Evolutionary conservation across 1,284 basidiomycete species (phyloP).

Genomic region (Melampsora americana): DNA sequence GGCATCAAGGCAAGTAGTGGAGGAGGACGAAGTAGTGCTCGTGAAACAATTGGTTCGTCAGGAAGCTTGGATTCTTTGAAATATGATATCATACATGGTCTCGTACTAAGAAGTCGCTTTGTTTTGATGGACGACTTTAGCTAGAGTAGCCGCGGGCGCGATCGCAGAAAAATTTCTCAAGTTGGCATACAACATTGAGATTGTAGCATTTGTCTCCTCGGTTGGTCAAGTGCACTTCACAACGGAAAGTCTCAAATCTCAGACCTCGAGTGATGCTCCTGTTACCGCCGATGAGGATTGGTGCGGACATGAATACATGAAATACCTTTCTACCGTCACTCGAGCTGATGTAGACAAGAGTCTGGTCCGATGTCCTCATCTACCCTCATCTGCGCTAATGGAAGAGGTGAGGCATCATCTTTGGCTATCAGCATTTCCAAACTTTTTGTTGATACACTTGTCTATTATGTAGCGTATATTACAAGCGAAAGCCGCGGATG

Average conservation of each 20-base stretch:
- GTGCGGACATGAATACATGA: conserved; percentile 64
- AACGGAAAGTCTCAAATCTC: conserved; percentile 19
- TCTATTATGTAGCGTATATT: conserved; percentile 70
- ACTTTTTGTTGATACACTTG: conserved; percentile 41
- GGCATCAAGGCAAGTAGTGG: conserved; percentile 95
- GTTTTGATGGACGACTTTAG: conserved; percentile 56
- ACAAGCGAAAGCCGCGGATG: conserved; percentile 79
- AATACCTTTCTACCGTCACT: conserved; percentile 74
- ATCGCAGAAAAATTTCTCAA: conserved; percentile 96
- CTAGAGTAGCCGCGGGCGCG: conserved; percentile 93
- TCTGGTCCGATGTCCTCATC: conserved; percentile 84
- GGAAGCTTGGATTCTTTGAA: not conserved
- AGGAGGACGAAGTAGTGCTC: conserved; percentile 86
- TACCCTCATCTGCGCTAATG: conserved; percentile 83
- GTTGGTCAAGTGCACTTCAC: conserved; percentile 84
- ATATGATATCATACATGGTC: not conserved
- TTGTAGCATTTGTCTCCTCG: conserved; percentile 93
- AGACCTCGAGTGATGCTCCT: conserved; percentile 54
- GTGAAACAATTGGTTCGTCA: conserved; percentile 84
- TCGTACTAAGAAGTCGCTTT: not conserved
- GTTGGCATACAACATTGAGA: conserved; percentile 81
- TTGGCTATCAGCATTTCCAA: not conserved
- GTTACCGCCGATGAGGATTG: conserved; percentile 56
- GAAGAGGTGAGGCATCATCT: conserved; percentile 63
- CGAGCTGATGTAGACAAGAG: conserved; percentile 85